Evolutionary conservation across 768 basidiomycete genomes (phyloP).

Genomic region (Russula emetica): DNA sequence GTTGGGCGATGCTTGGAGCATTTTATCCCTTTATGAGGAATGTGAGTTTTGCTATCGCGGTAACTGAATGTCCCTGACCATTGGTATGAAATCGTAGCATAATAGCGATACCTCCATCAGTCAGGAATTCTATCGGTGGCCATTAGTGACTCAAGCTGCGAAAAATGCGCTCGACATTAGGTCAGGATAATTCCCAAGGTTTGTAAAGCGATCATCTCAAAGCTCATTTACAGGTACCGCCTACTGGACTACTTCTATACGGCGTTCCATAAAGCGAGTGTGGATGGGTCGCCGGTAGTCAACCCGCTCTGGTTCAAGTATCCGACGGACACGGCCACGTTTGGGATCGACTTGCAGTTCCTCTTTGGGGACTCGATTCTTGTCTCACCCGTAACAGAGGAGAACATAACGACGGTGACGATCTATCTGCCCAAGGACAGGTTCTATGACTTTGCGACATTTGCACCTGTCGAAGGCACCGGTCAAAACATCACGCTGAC

Average conservation of each 20-base stretch:
- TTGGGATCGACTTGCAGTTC: constrained; percentile 61
- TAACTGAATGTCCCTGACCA: constrained; percentile 14
- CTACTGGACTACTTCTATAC: constrained; percentile 71
- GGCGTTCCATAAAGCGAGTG: constrained; percentile 54
- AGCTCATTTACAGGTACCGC: constrained; percentile 46
- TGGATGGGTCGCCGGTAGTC: constrained; percentile 62
- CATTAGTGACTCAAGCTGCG: constrained; percentile 52
- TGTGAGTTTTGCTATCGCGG: constrained; percentile 37
- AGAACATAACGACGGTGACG: constrained; percentile 52
- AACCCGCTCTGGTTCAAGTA: constrained; percentile 64
- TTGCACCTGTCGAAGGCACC: constrained; percentile 45
- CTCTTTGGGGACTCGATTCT: constrained; percentile 64
- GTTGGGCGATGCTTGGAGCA: constrained; percentile 74
- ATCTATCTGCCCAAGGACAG: constrained; percentile 60
- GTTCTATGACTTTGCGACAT: constrained; percentile 60
- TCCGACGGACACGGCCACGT: constrained; percentile 57
- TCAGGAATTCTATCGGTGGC: constrained; percentile 70
- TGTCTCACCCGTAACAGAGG: constrained; percentile 63
- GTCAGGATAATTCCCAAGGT: constrained; percentile 34
- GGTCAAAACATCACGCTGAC: constrained; percentile 44
- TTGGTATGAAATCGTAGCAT: constrained; percentile 38
- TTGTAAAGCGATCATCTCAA: not conserved
- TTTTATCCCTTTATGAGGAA: constrained; percentile 81
- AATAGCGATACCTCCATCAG: constrained; percentile 48
- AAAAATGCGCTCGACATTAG: constrained; percentile 57